phyloP scores from a whole-genome alignment of 129 eudicot genomes.

The Apium graveolens region DNA sequence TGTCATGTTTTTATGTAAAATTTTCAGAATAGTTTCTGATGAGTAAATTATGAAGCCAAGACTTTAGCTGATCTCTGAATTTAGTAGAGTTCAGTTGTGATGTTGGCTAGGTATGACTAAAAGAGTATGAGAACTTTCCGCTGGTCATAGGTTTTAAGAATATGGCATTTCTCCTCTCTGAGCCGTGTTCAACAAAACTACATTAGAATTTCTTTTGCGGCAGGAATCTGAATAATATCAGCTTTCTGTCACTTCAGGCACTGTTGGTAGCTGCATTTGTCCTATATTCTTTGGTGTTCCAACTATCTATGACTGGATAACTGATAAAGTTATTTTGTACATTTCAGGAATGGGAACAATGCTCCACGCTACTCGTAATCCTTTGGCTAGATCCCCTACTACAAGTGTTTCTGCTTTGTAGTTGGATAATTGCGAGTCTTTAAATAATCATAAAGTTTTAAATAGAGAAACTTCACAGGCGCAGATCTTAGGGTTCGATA shows the following conservation, averaged over 20 bases:
- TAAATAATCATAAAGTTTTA: slow-evolving; percentile 1
- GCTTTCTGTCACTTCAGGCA: background rate
- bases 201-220: background rate
- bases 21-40: background rate
- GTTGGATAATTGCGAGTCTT: slow-evolving; percentile 19
- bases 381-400: slow-evolving; percentile 13
- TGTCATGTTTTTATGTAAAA: background rate
- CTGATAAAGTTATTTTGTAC: slow-evolving; percentile 20
- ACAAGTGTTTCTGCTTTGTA: background rate
- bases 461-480: background rate
- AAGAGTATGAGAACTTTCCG: background rate
- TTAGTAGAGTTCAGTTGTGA: background rate
- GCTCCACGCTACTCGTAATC: slow-evolving; percentile 27
- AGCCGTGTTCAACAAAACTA: background rate
- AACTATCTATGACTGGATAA: slow-evolving; percentile 6
- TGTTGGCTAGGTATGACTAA: background rate
- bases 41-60: background rate
- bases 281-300: background rate
- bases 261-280: background rate
- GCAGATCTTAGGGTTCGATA: slow-evolving; percentile 14
- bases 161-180: slow-evolving; percentile 1
- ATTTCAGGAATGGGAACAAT: slow-evolving; percentile 51
- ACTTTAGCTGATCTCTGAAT: background rate
- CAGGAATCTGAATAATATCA: background rate
- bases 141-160: background rate